Conservation (phyloP, 345 rosid species). For the Populus tremula region DNA sequence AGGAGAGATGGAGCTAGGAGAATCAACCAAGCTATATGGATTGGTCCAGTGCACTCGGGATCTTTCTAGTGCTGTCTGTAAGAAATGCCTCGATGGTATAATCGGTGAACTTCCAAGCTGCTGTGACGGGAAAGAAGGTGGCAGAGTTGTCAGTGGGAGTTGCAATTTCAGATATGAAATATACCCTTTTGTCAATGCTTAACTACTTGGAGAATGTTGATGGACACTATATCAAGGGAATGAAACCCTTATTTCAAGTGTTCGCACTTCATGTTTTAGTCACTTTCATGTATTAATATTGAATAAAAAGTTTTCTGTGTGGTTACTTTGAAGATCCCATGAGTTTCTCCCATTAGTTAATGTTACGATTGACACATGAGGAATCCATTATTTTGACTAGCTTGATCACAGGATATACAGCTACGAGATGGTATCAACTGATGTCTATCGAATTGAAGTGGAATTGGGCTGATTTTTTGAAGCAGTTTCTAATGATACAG, state of each 20-base stretch:
- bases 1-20: slow-evolving; percentile 19
- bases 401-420: not conserved
- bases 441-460: not conserved
- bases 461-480: too few relatives aligned
- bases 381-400: not conserved
- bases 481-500: too few relatives aligned
- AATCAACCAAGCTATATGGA: slow-evolving; percentile 33
- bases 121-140: slow-evolving; percentile 51
- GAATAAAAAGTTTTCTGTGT: not conserved
- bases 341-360: not conserved
- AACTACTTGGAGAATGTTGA: not conserved
- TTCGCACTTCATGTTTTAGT: not conserved
- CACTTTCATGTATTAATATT: not conserved
- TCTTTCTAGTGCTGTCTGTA: slow-evolving; percentile 26
- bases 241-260: not conserved
- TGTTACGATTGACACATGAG: not conserved
- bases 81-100: slow-evolving; percentile 39
- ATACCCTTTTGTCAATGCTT: slow-evolving; percentile 40
- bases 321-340: not conserved
- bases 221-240: not conserved
- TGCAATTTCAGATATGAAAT: slow-evolving; percentile 48
- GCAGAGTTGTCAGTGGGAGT: slow-evolving; percentile 45
- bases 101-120: slow-evolving; percentile 41
- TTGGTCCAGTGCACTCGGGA: slow-evolving; percentile 45
- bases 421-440: not conserved